Percentiles rank a stretch among this genome's conserved stretches.
Conservation (phyloP, 148 eudicot species). For the Heliamphora exappendiculata region DNA sequence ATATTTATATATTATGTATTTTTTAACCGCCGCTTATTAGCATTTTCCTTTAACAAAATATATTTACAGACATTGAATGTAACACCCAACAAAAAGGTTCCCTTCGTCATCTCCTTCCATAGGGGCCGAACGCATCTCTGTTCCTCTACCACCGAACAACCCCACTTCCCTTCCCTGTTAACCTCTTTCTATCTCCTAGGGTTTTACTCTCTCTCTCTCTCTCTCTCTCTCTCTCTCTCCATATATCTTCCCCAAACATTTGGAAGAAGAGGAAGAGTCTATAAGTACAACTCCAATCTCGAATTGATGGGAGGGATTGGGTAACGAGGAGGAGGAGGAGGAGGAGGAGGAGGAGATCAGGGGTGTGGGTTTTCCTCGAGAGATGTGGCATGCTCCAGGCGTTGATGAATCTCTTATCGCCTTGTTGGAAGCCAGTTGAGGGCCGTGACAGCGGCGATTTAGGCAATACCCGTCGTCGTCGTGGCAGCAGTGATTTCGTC, state of each 20-base stretch:
- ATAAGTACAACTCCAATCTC: background rate
- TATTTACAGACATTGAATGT: too few relatives aligned
- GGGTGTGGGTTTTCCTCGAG: conserved; percentile 19
- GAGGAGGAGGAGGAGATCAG: background rate
- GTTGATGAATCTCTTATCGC: conserved; percentile 57
- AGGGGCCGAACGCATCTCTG: conserved; percentile 22
- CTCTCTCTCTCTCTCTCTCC: background rate
- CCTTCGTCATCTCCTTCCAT: conserved; percentile 16
- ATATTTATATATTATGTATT: too few relatives aligned
- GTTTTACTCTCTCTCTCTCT: background rate
- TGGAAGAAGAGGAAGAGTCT: background rate
- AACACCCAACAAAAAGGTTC: conserved; percentile 17
- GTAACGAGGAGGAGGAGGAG: too few relatives aligned
- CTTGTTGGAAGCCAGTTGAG: conserved; percentile 55
- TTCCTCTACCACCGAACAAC: conserved; percentile 41
- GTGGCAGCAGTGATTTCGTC: conserved; percentile 11
- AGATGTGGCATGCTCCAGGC: conserved; percentile 67
- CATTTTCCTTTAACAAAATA: too few relatives aligned
- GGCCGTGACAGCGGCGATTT: conserved; percentile 30
- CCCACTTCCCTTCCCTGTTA: conserved; percentile 11
- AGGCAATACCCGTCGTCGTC: background rate
- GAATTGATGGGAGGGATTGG: background rate
- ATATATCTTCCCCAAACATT: background rate
- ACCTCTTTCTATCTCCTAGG: conserved; percentile 16
- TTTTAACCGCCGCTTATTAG: too few relatives aligned